Evolutionary conservation across 108 stramenopile genomes (phyloP).

Genomic region (Cyclotella atomus): DNA sequence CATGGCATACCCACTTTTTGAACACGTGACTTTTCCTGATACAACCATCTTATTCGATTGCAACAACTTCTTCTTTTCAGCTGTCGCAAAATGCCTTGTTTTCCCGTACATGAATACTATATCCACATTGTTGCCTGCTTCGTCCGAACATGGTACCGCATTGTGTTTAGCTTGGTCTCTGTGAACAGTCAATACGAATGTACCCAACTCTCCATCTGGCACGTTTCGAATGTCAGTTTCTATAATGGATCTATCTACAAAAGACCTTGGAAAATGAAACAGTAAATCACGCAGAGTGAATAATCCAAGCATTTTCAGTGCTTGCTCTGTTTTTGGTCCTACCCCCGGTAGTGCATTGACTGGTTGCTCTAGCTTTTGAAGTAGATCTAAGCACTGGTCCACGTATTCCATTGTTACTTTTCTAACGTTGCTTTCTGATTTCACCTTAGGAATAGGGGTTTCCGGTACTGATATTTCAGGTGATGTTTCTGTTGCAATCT

Average conservation of each 20-base stretch:
- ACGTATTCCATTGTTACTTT: slow-evolving; percentile 23
- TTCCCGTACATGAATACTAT: slow-evolving; percentile 29
- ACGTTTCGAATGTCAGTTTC: slow-evolving; percentile 10
- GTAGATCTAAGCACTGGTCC: slow-evolving; percentile 11
- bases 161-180: slow-evolving; percentile 6
- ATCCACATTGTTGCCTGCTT: slow-evolving; percentile 27
- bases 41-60: slow-evolving; percentile 16
- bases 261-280: slow-evolving; percentile 36
- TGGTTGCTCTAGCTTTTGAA: slow-evolving; percentile 31
- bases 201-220: slow-evolving; percentile 33
- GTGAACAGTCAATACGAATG: slow-evolving; percentile 12
- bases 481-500: too few relatives aligned
- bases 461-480: not conserved
- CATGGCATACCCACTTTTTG: slow-evolving; percentile 7
- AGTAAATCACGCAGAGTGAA: slow-evolving; percentile 38
- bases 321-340: slow-evolving; percentile 30
- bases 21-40: slow-evolving; percentile 25
- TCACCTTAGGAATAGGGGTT: not conserved
- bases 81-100: slow-evolving; percentile 5
- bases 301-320: slow-evolving; percentile 29
- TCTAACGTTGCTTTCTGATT: not conserved
- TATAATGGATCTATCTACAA: slow-evolving; percentile 32
- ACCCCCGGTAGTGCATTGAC: slow-evolving; percentile 26
- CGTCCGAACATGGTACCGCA: slow-evolving; percentile 31
- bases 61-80: slow-evolving; percentile 6